Evolutionary conservation across 2,329 filamentous ascomycete genomes (phyloP).

Genomic region (Juglanconis juglandina): DNA sequence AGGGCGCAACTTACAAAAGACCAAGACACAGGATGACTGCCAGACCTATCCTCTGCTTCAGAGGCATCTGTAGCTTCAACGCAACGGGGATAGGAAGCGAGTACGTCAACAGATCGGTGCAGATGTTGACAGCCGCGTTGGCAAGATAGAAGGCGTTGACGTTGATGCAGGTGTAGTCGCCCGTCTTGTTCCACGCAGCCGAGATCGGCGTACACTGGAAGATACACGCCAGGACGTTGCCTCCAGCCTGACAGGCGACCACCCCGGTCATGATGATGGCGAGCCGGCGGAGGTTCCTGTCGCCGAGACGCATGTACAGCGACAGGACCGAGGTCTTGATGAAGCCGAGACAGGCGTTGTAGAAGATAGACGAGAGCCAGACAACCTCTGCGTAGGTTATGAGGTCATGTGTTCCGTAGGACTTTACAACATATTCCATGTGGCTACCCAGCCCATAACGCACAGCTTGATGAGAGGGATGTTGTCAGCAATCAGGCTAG

Average conservation of each 20-base stretch:
- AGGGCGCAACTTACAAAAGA: slow-evolving; percentile 30
- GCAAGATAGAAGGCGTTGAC: slow-evolving; percentile 45
- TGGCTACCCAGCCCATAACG: slow-evolving; percentile 6
- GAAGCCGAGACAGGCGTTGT: slow-evolving; percentile 43
- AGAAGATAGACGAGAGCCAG: slow-evolving; percentile 46
- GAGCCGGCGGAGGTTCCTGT: slow-evolving; percentile 32
- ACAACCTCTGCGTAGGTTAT: slow-evolving; percentile 23
- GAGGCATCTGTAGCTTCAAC: slow-evolving; percentile 39
- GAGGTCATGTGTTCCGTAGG: neutral
- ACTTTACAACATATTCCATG: neutral
- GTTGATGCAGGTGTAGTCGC: slow-evolving; percentile 36
- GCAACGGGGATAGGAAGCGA: slow-evolving; percentile 41
- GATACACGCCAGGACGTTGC: slow-evolving; percentile 38
- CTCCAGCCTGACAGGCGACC: slow-evolving; percentile 35
- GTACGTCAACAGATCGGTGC: slow-evolving; percentile 43
- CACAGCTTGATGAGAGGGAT: neutral
- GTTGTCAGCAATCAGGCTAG: neutral
- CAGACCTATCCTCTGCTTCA: slow-evolving; percentile 41
- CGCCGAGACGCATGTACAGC: slow-evolving; percentile 41
- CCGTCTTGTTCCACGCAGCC: slow-evolving; percentile 35
- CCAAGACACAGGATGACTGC: slow-evolving; percentile 41
- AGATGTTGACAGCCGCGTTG: slow-evolving; percentile 44
- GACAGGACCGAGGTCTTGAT: slow-evolving; percentile 45
- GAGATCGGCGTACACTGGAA: slow-evolving; percentile 37
- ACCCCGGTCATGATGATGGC: slow-evolving; percentile 38